These are phyloP conservation scores for Annulohypoxylon bovei DNA, from an alignment of 495 filamentous ascomycete species.

Conservation along the genomic window DNA sequence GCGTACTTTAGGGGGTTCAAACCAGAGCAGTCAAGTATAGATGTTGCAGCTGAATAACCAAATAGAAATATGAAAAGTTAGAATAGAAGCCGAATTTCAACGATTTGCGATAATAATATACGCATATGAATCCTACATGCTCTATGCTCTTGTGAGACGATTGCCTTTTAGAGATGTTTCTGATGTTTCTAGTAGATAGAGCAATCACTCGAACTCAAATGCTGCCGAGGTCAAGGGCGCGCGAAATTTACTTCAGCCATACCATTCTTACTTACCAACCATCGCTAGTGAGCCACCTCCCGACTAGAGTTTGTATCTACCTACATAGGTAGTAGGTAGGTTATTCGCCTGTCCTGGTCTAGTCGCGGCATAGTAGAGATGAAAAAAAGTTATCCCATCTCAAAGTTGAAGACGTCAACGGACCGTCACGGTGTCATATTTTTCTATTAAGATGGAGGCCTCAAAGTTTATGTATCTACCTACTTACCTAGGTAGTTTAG, in stretches of 20 bases:
- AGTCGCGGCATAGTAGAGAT: background rate
- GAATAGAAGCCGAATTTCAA: too few species aligned
- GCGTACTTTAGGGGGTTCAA: conserved; percentile 64
- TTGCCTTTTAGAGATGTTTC: too few species aligned
- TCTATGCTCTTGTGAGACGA: background rate
- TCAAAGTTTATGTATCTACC: background rate
- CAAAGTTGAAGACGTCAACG: background rate
- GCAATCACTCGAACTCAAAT: background rate
- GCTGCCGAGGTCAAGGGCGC: background rate
- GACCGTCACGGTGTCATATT: background rate
- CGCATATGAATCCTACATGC: too few species aligned
- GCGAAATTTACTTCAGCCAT: background rate
- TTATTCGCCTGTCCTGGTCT: background rate
- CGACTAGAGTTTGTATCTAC: background rate
- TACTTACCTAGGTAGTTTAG: background rate
- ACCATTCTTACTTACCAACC: background rate
- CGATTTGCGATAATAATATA: background rate
- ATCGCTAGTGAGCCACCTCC: background rate
- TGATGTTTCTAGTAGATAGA: too few species aligned
- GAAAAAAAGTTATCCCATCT: background rate
- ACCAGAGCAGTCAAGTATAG: conserved; percentile 29
- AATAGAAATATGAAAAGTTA: background rate
- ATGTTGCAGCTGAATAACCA: conserved; percentile 6
- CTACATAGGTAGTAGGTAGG: too few species aligned
- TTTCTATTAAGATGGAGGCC: background rate